Percentiles rank a stretch among this genome's conserved stretches.
phyloP scores from a whole-genome alignment of 148 eudicot genomes.

The Cornus florida region DNA sequence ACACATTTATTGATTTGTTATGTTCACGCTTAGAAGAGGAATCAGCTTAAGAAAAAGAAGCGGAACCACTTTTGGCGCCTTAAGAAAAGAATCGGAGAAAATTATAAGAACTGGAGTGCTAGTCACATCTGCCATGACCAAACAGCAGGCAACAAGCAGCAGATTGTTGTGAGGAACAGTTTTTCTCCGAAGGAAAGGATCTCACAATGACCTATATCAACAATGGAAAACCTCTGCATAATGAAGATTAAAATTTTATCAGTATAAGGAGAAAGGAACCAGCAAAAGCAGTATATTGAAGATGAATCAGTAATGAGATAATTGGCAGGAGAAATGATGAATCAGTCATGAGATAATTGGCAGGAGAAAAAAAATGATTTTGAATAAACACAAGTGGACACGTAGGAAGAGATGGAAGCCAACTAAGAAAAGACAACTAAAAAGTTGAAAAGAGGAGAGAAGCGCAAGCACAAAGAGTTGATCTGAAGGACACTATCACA shows the following conservation, averaged over 20 bases:
- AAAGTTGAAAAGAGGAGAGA: background rate
- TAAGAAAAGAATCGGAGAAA: background rate
- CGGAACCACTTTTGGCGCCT: constrained; percentile 1
- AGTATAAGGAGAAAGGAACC: constrained; percentile 4
- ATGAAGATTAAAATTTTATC: constrained; percentile 11
- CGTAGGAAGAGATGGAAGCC: background rate
- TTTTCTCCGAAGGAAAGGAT: constrained; percentile 28
- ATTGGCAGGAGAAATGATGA: constrained; percentile 12
- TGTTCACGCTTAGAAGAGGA: background rate
- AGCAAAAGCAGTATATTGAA: constrained; percentile 3
- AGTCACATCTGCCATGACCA: constrained; percentile 7
- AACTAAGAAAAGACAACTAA: background rate
- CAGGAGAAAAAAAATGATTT: background rate
- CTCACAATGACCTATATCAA: constrained; percentile 30
- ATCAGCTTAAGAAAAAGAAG: constrained; percentile 8
- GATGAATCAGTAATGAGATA: constrained; percentile 23
- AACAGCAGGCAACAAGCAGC: constrained; percentile 2
- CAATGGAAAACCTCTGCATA: constrained; percentile 42
- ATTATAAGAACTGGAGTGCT: background rate
- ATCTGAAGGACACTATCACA: background rate
- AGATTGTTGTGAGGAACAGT: background rate
- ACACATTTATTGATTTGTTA: background rate
- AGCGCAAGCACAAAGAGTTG: background rate
- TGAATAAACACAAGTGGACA: background rate
- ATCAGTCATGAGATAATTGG: constrained; percentile 22